Conservation (phyloP, 2,329 filamentous ascomycete genomes). For the Fusarium hainanense region DNA sequence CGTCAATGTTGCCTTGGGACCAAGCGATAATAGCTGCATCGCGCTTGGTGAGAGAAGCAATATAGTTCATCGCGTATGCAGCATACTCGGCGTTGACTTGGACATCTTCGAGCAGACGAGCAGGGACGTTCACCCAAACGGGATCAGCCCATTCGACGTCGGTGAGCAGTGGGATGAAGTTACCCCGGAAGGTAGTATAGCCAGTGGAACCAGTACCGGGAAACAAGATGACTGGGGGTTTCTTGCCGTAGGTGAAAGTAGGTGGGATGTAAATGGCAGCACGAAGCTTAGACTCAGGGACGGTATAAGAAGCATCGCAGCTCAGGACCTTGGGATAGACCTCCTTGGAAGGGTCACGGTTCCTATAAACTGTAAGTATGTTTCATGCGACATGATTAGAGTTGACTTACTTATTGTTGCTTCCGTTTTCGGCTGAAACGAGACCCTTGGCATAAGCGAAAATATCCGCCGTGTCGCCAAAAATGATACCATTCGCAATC, state of each 20-base stretch:
- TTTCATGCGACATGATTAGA: fast-evolving
- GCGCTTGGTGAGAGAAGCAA: neutral
- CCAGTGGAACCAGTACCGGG: constrained; percentile 12
- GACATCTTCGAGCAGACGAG: neutral
- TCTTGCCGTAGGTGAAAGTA: constrained; percentile 1
- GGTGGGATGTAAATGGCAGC: constrained; percentile 12
- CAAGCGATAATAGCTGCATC: neutral
- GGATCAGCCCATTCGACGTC: constrained; percentile 14
- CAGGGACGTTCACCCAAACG: constrained; percentile 5
- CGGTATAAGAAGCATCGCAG: constrained; percentile 4
- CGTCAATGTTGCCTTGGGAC: constrained; percentile 14
- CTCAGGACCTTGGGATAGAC: constrained; percentile 6
- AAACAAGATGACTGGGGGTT: constrained; percentile 5
- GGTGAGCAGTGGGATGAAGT: constrained; percentile 11
- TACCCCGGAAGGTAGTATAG: neutral
- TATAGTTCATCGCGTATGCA: constrained; percentile 12
- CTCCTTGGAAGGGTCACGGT: neutral
- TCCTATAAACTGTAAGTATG: neutral
- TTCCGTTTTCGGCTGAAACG: neutral
- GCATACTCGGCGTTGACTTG: constrained; percentile 18
- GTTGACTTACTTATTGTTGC: neutral
- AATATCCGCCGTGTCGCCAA: neutral
- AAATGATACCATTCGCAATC: constrained; percentile 1
- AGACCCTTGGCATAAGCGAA: neutral
- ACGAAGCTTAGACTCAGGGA: neutral